Conservation (phyloP, 1,284 basidiomycete genomes). For the Lignosus rhinocerotis region DNA sequence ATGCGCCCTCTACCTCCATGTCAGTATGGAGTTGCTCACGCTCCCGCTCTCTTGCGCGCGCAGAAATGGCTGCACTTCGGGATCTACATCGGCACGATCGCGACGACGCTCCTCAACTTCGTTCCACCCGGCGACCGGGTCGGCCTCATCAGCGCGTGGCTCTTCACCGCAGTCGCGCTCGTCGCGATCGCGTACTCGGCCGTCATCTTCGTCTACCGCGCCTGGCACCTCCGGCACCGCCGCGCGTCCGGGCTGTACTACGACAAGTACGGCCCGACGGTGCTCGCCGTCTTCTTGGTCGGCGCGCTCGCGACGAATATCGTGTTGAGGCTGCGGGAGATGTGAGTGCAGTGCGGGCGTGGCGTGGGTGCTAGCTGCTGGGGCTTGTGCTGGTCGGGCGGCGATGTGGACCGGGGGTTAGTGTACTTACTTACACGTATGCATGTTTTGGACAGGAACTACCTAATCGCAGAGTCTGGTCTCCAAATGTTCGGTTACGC, state of each 20-base stretch:
- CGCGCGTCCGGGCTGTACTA: slow-evolving; percentile 85
- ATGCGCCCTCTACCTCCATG: too few relatives aligned
- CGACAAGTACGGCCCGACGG: slow-evolving; percentile 84
- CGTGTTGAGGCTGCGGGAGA: slow-evolving; percentile 48
- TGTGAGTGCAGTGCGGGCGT: slow-evolving; percentile 20
- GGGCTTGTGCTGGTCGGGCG: too few relatives aligned
- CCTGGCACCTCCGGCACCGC: slow-evolving; percentile 71
- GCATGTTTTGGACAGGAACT: too few relatives aligned
- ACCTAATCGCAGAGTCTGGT: too few relatives aligned
- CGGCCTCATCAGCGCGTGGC: slow-evolving; percentile 81
- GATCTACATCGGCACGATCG: slow-evolving; percentile 87
- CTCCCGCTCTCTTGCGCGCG: background rate
- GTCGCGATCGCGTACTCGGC: slow-evolving; percentile 88
- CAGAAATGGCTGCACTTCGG: slow-evolving; percentile 95
- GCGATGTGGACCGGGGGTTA: too few relatives aligned
- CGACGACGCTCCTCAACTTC: slow-evolving; percentile 91
- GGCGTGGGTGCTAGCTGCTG: too few relatives aligned
- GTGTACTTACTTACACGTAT: too few relatives aligned
- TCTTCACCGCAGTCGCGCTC: slow-evolving; percentile 92
- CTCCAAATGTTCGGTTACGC: too few relatives aligned
- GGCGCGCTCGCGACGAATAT: slow-evolving; percentile 78
- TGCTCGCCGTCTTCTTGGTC: slow-evolving; percentile 72
- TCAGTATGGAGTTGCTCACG: background rate
- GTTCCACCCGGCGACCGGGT: slow-evolving; percentile 71
- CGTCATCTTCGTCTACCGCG: slow-evolving; percentile 85